Conservation (phyloP, 1,284 basidiomycete genomes). For the Peniophora sp. region DNA sequence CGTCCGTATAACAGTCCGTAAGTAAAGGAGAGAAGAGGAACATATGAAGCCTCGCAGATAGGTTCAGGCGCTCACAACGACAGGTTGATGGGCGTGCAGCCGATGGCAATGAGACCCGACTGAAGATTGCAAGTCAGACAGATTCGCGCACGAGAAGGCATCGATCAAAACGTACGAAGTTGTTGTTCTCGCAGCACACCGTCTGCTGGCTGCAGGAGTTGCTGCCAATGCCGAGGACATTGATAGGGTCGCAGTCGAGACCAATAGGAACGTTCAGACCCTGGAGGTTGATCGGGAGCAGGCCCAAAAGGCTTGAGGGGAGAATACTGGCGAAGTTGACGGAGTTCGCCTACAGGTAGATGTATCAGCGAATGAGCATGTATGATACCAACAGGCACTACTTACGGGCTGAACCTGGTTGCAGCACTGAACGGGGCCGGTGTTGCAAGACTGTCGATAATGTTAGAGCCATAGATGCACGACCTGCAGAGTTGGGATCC, state of each 20-base stretch:
- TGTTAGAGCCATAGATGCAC: background rate
- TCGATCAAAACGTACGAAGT: conserved; percentile 11
- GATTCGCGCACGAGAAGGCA: background rate
- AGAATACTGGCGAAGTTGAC: background rate
- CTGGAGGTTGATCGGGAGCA: conserved; percentile 3
- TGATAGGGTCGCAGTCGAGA: background rate
- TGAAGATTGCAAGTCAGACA: conserved; percentile 4
- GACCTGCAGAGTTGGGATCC: background rate
- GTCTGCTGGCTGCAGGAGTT: conserved; percentile 12
- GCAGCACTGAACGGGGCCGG: background rate
- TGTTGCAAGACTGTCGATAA: background rate
- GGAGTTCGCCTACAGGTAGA: background rate
- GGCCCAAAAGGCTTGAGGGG: background rate
- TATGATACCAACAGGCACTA: background rate
- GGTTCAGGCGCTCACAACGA: conserved; percentile 14
- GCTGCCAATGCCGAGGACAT: background rate
- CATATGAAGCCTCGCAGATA: too few species aligned
- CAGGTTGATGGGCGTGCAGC: conserved; percentile 30
- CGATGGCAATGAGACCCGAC: conserved; percentile 30
- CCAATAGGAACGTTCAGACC: background rate
- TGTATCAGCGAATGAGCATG: background rate
- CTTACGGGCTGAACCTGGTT: background rate
- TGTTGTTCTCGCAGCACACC: conserved; percentile 23
- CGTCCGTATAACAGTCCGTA: too few species aligned
- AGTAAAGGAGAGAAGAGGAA: too few species aligned